These are phyloP conservation scores for Xylaria venustula DNA, from an alignment of 495 filamentous ascomycete species.

Conservation along the genomic window DNA sequence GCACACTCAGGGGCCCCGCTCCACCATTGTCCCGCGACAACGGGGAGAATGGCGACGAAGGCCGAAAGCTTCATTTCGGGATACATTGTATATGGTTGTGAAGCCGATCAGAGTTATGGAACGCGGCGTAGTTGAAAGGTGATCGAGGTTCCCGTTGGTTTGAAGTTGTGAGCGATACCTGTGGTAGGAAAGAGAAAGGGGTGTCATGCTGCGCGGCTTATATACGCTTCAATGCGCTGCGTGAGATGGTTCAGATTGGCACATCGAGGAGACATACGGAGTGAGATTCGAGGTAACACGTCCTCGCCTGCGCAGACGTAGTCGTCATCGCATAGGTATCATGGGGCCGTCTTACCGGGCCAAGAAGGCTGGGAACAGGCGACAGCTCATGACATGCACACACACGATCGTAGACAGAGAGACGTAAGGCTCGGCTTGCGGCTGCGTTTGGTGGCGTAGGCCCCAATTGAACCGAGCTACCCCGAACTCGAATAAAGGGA, in stretches of 20 bases:
- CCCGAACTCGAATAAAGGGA: background rate
- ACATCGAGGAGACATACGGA: too few relatives aligned
- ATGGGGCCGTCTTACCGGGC: background rate
- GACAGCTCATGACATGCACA: background rate
- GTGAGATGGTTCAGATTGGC: too few relatives aligned
- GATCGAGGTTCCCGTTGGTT: too few relatives aligned
- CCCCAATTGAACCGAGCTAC: background rate
- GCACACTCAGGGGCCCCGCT: constrained; percentile 43
- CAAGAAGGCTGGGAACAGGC: background rate
- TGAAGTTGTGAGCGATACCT: too few relatives aligned
- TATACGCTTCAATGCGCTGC: too few relatives aligned
- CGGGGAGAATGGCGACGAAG: constrained; percentile 16
- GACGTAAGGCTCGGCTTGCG: background rate
- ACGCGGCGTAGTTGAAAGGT: too few relatives aligned
- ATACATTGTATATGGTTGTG: background rate
- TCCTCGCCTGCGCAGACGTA: constrained; percentile 3
- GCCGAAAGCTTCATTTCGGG: constrained; percentile 23
- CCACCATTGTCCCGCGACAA: constrained; percentile 36
- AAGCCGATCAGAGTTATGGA: too few relatives aligned
- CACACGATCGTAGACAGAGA: background rate
- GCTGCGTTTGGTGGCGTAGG: background rate
- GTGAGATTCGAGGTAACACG: too few relatives aligned
- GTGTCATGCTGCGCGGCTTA: too few relatives aligned
- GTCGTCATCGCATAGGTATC: background rate
- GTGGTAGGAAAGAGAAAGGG: too few relatives aligned